Conservation (phyloP, 2,329 filamentous ascomycete species). For the Myriosclerotinia scirpicola region DNA sequence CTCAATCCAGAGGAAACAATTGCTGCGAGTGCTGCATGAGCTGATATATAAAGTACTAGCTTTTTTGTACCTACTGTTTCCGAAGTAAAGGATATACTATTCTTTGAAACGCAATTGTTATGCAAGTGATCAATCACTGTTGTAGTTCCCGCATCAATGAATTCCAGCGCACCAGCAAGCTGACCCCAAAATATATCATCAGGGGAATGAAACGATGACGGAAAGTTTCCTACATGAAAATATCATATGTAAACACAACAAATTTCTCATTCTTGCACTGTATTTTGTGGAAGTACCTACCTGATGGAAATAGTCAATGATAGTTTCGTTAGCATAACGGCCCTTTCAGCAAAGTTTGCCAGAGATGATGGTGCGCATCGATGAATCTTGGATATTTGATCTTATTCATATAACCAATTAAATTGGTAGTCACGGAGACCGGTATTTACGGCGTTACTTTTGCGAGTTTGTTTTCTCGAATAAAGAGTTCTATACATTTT, state of each 20-base stretch:
- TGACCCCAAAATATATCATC: not conserved
- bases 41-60: not conserved
- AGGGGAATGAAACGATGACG: not conserved
- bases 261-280: not conserved
- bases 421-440: not conserved
- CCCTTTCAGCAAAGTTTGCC: not conserved
- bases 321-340: too few relatives aligned
- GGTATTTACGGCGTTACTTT: not conserved
- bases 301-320: not conserved
- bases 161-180: not conserved
- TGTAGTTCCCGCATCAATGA: not conserved
- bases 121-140: not conserved
- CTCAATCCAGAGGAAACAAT: not conserved
- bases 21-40: not conserved
- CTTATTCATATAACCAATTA: not conserved
- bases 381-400: not conserved
- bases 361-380: not conserved
- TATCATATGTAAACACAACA: not conserved
- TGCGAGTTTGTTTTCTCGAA: not conserved
- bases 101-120: not conserved
- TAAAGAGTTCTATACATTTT: too few relatives aligned
- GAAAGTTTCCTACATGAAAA: not conserved
- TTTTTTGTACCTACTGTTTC: not conserved
- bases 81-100: not conserved
- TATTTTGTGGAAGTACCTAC: not conserved